Base-by-base conservation (phyloP, 1,284 basidiomycete species). In the Fistulina hepatica region DNA sequence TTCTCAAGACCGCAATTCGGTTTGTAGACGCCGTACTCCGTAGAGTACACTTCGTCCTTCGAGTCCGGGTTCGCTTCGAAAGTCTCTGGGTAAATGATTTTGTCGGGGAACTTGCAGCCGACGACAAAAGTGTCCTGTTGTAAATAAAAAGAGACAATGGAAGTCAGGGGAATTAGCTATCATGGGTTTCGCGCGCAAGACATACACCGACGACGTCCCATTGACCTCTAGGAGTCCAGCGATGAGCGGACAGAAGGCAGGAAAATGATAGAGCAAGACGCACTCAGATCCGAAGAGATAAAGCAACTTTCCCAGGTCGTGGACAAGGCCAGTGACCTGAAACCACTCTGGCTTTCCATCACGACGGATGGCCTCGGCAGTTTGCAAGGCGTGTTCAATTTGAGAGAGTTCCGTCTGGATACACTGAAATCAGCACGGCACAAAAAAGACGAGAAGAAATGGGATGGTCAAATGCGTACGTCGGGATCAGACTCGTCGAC, bases 261-360 rank as follows among this genome's bases (percentile, higher is more conserved):
- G n/a, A n/a, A n/a, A 37, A 20, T 19, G 5, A 21, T 17, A 11
- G 31, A 26, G 28, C 26, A 16, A 34, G n/a, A 55, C 58, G 46
- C 43, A 62, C 60, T 84, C 65, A 3, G 82, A 81, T 10, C 81
- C 84, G 57, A 88, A 88, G 48, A 91, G 69, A 56, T 76, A 74
- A 11, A 91, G 61, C 6, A 92, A 69, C 55, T 92, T 92, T 40
- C 88, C 88, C 39, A 92, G 74, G 56, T 92, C 88, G 50, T 92
- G 88, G 23, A 92, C 73, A 15, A 94, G 72, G 2, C 90, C 90
- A 13, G 85, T 79, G 41, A 91, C 75, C 64, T 91, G 86, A 82
- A 86, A 85, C 82, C 82, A 86, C 41, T 86, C 82, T 2, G 88
- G 86, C 58, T 90, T 90, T 7, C 84, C 86, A 51, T 93, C 90